Evolutionary conservation across 331 rosid genomes (phyloP).

Genomic region (Telfairia occidentalis): DNA sequence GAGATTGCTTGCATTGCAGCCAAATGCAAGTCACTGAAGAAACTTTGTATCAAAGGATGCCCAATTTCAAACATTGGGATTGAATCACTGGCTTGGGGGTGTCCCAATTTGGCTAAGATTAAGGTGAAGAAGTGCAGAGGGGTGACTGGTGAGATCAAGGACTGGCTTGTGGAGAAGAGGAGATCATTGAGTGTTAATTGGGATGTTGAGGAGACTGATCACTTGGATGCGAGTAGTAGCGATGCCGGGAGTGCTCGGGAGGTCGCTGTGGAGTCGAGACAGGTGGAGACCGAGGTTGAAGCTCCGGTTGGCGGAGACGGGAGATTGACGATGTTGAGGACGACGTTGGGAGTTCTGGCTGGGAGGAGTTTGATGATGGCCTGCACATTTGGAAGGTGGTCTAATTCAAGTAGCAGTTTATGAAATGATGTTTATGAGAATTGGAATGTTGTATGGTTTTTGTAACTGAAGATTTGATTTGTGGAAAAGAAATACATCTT

Average conservation of each 20-base stretch:
- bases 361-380: slow-evolving; percentile 48
- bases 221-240: slow-evolving; percentile 32
- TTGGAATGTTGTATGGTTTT: not conserved
- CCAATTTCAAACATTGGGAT: slow-evolving; percentile 62
- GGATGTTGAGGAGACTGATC: slow-evolving; percentile 40
- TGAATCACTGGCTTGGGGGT: slow-evolving; percentile 54
- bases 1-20: slow-evolving; percentile 65
- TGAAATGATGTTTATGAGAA: not conserved
- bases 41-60: slow-evolving; percentile 73
- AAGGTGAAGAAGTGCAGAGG: slow-evolving; percentile 73
- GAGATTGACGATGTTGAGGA: slow-evolving; percentile 32
- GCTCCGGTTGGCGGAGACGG: slow-evolving; percentile 31
- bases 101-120: slow-evolving; percentile 70
- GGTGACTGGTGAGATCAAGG: slow-evolving; percentile 41
- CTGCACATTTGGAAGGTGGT: slow-evolving; percentile 48
- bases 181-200: slow-evolving; percentile 45
- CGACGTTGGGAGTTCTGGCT: slow-evolving; percentile 42
- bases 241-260: slow-evolving; percentile 32
- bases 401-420: not conserved
- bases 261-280: slow-evolving; percentile 19
- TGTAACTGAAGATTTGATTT: not conserved
- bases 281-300: slow-evolving; percentile 11
- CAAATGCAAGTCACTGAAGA: slow-evolving; percentile 56
- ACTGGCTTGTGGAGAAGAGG: slow-evolving; percentile 53
- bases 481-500: no score